A percentile compares a stretch with the other conserved stretches of the same genome.
Conservation (phyloP, 2,329 filamentous ascomycete genomes). For the Aspergillus texensis region DNA sequence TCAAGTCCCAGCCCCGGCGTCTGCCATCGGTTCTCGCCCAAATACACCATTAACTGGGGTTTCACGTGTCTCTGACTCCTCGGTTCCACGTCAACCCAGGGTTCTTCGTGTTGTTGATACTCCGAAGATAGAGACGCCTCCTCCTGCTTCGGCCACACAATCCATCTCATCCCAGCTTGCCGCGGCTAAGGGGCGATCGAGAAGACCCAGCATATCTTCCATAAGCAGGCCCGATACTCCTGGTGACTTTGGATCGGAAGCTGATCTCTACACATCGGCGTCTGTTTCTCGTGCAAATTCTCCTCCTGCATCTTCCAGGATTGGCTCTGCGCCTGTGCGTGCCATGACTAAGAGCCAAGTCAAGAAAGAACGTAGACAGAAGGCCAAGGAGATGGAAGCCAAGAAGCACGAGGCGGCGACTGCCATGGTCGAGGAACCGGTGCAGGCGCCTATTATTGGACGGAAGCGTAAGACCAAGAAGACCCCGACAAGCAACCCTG, state of each 20-base stretch:
- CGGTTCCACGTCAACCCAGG: slow-evolving; percentile 46
- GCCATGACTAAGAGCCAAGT: slow-evolving; percentile 64
- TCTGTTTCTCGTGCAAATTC: slow-evolving; percentile 64
- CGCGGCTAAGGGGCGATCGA: slow-evolving; percentile 34
- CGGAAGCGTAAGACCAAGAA: slow-evolving; percentile 63
- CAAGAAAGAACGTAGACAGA: slow-evolving; percentile 60
- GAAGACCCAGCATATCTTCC: slow-evolving; percentile 53
- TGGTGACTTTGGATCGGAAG: slow-evolving; percentile 62
- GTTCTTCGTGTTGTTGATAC: slow-evolving; percentile 62
- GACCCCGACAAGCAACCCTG: slow-evolving; percentile 33
- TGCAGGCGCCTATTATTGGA: slow-evolving; percentile 64
- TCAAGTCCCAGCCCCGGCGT: slow-evolving; percentile 31
- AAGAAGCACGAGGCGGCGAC: slow-evolving; percentile 46
- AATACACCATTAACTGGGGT: slow-evolving; percentile 48
- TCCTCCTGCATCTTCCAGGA: slow-evolving; percentile 53
- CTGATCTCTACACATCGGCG: slow-evolving; percentile 59
- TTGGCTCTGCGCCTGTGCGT: slow-evolving; percentile 62
- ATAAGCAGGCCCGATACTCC: slow-evolving; percentile 63
- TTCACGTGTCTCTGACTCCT: slow-evolving; percentile 43
- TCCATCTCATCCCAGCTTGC: slow-evolving; percentile 35
- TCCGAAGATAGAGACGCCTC: slow-evolving; percentile 52
- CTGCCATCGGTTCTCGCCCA: slow-evolving; percentile 50
- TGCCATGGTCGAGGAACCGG: slow-evolving; percentile 50
- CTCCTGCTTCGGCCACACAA: slow-evolving; percentile 33
- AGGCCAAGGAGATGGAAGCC: slow-evolving; percentile 49